These are phyloP conservation scores for Babesia divergens DNA, from an alignment of 169 alveolate genomes.

Conservation along the genomic window DNA sequence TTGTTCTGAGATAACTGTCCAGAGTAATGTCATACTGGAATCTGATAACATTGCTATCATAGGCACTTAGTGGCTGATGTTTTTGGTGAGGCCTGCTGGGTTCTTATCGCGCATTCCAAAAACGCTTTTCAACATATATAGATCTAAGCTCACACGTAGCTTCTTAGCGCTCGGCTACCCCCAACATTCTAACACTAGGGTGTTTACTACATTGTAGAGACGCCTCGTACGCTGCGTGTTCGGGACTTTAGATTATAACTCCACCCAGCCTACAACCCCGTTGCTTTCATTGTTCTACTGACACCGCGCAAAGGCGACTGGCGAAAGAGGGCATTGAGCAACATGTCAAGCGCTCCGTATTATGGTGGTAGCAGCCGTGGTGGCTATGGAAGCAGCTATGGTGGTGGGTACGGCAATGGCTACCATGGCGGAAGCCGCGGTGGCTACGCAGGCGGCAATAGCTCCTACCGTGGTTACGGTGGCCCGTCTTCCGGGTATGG, in stretches of 20 bases:
- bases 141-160: slow-evolving; percentile 21
- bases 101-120: slow-evolving; percentile 11
- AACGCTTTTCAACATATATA: slow-evolving; percentile 24
- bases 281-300: neutral
- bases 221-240: too few species aligned
- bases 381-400: slow-evolving; percentile 1
- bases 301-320: neutral
- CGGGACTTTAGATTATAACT: too few species aligned
- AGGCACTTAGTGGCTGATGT: neutral
- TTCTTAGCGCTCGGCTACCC: neutral
- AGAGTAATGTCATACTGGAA: slow-evolving; percentile 19
- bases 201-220: too few species aligned
- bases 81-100: neutral
- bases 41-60: neutral
- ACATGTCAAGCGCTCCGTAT: slow-evolving; percentile 35
- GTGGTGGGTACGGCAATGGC: slow-evolving; percentile 22
- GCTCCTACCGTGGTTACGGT: slow-evolving; percentile 16
- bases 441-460: neutral
- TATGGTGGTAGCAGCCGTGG: neutral
- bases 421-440: neutral
- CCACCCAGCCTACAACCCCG: too few species aligned
- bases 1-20: neutral
- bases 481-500: slow-evolving; percentile 16
- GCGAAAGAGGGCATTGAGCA: slow-evolving; percentile 9
- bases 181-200: neutral